Percentiles rank a stretch among this genome's conserved stretches.
Conservation (phyloP, 2,329 filamentous ascomycete genomes). For the Talaromyces sp. region DNA sequence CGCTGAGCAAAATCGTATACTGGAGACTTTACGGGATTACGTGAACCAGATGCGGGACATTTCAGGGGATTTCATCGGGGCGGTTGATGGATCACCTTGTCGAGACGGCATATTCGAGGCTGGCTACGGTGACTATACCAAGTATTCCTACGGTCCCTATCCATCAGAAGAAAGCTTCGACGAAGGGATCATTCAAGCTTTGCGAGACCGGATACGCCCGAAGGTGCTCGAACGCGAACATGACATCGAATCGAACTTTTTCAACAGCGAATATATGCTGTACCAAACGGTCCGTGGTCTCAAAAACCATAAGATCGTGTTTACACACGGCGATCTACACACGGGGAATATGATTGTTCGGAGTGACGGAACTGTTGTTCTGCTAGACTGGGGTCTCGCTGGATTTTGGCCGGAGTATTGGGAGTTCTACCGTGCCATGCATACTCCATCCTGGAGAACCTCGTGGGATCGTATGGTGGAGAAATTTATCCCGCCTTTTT, state of each 20-base stretch:
- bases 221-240: slow-evolving; percentile 6
- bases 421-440: slow-evolving; percentile 16
- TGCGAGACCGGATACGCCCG: slow-evolving; percentile 12
- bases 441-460: background rate
- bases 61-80: slow-evolving; percentile 11
- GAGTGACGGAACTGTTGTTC: slow-evolving; percentile 17
- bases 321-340: slow-evolving; percentile 22
- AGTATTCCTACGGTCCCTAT: slow-evolving; percentile 13
- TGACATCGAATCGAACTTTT: slow-evolving; percentile 13
- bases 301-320: slow-evolving; percentile 17
- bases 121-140: slow-evolving; percentile 10
- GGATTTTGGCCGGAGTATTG: slow-evolving; percentile 16
- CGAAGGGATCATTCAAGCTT: slow-evolving; percentile 14
- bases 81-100: slow-evolving; percentile 12
- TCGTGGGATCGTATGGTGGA: slow-evolving; percentile 18
- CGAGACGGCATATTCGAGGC: slow-evolving; percentile 14
- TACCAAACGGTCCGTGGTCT: slow-evolving; percentile 16
- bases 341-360: slow-evolving; percentile 22
- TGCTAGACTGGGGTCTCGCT: slow-evolving; percentile 16
- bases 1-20: slow-evolving; percentile 6
- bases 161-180: slow-evolving; percentile 13
- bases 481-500: slow-evolving; percentile 18
- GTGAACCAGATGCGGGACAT: slow-evolving; percentile 13
- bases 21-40: slow-evolving; percentile 10
- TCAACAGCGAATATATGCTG: slow-evolving; percentile 12